A percentile compares a stretch with the other conserved stretches of the same genome.
Conservation (phyloP, 169 alveolate genomes). For the Plasmodium adleri region DNA sequence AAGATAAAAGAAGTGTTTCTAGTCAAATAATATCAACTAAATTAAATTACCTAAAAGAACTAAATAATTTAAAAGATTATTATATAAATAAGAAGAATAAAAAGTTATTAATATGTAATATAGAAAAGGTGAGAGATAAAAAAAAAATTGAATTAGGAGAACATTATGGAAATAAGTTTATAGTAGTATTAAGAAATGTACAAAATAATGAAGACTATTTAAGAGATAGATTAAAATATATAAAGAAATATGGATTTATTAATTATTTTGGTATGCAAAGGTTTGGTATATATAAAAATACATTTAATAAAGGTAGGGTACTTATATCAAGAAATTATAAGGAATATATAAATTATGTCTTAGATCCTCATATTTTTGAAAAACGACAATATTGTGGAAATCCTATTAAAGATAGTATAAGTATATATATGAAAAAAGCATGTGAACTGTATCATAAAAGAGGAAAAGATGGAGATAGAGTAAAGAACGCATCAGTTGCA, state of each 20-base stretch:
- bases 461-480: not conserved
- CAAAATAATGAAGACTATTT: slow-evolving; percentile 70
- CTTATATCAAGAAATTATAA: slow-evolving; percentile 59
- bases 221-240: slow-evolving; percentile 35
- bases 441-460: slow-evolving; percentile 43
- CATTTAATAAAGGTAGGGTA: slow-evolving; percentile 74
- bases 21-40: slow-evolving; percentile 63
- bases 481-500: slow-evolving; percentile 62
- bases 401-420: slow-evolving; percentile 56
- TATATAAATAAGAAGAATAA: slow-evolving; percentile 13
- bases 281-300: slow-evolving; percentile 73
- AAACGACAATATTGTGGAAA: slow-evolving; percentile 56
- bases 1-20: slow-evolving; percentile 76
- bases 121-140: slow-evolving; percentile 16
- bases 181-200: slow-evolving; percentile 62
- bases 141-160: slow-evolving; percentile 70
- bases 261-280: slow-evolving; percentile 79
- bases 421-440: slow-evolving; percentile 47
- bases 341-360: slow-evolving; percentile 63
- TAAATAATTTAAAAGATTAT: slow-evolving; percentile 8
- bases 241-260: slow-evolving; percentile 72
- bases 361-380: slow-evolving; percentile 74
- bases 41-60: not conserved
- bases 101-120: slow-evolving; percentile 50
- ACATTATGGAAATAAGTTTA: slow-evolving; percentile 67